phyloP scores from a whole-genome alignment of 2,329 filamentous ascomycete species.

The Emmonsiellopsis sp. region DNA sequence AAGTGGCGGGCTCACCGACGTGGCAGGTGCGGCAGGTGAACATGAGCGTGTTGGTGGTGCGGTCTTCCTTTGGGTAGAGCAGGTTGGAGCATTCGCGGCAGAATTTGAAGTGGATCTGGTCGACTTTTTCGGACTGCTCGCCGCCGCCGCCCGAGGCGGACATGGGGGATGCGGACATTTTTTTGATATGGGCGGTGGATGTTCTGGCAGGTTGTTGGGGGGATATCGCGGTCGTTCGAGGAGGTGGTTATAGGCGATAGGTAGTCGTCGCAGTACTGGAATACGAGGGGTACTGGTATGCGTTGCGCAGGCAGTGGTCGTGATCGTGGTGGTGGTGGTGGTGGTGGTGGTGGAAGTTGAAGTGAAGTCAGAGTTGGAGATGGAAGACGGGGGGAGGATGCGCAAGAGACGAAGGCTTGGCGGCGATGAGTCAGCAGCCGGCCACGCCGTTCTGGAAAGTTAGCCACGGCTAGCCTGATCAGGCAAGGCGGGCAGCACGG shows the following conservation, averaged over 20 bases:
- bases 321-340: too few species aligned
- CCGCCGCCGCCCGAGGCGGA: slow-evolving; percentile 31
- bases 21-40: slow-evolving; percentile 95
- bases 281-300: too few species aligned
- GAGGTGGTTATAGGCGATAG: too few species aligned
- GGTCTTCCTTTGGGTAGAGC: slow-evolving; percentile 94
- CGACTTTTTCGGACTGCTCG: slow-evolving; percentile 29
- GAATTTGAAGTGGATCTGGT: slow-evolving; percentile 94
- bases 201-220: background rate
- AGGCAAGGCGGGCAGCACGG: too few species aligned
- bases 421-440: background rate
- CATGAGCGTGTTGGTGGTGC: slow-evolving; percentile 71
- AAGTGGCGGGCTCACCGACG: slow-evolving; percentile 77
- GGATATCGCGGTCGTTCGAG: background rate
- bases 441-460: background rate
- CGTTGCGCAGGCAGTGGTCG: too few species aligned
- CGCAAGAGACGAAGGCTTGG: background rate
- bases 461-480: background rate
- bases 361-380: background rate
- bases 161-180: slow-evolving; percentile 36
- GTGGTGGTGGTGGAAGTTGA: too few species aligned
- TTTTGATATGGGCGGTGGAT: background rate
- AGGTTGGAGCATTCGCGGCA: slow-evolving; percentile 99
- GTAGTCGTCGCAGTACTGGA: too few species aligned
- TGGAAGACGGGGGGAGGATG: background rate